These are phyloP conservation scores for Nannochloropsis oceanica DNA, from an alignment of 108 stramenopile species.

Conservation along the genomic window DNA sequence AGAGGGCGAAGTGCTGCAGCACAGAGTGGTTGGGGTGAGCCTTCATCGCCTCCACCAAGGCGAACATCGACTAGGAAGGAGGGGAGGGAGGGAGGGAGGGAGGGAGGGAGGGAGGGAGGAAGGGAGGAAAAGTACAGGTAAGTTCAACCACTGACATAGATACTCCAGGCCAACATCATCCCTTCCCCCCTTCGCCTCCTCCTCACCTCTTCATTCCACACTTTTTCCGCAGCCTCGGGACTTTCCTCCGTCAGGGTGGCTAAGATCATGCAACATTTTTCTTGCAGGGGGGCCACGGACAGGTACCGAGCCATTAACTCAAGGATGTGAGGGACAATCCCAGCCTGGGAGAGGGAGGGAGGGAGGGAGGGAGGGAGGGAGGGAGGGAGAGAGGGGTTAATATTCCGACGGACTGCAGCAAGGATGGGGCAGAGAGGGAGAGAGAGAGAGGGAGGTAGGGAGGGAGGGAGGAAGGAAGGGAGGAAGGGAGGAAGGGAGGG, in stretches of 20 bases:
- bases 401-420: no score
- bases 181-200: not conserved
- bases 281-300: not conserved
- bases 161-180: not conserved
- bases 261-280: not conserved
- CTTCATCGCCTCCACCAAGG: not conserved
- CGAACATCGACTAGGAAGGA: not conserved
- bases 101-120: no score
- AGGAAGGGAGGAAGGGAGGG: not conserved
- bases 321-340: not conserved
- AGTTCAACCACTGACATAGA: not conserved
- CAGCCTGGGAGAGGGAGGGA: not conserved
- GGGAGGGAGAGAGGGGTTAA: no score
- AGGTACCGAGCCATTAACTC: not conserved
- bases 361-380: no score
- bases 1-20: not conserved
- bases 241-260: not conserved
- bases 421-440: no score
- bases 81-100: not conserved
- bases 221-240: not conserved
- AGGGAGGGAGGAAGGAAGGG: not conserved
- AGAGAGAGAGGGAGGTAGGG: no score
- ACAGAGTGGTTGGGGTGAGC: not conserved
- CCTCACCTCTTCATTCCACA: not conserved
- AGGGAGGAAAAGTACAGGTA: not conserved